Conservation (phyloP, 805 yeast species). For the Trichomonascus vanleenenianus region DNA sequence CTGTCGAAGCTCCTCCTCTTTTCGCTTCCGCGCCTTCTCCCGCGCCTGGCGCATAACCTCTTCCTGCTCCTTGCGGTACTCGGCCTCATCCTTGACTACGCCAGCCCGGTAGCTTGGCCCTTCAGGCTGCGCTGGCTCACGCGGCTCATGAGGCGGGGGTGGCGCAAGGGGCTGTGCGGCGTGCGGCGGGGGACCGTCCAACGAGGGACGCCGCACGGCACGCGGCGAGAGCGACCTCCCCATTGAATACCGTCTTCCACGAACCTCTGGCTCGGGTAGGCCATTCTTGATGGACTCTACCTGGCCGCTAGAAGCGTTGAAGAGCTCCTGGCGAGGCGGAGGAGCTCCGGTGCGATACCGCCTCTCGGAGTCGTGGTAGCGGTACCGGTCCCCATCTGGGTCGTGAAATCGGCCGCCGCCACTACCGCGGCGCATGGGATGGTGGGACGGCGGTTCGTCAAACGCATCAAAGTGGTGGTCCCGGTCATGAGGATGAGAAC, state of each 20-base stretch:
- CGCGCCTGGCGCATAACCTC: constrained; percentile 27
- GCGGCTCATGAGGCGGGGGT: neutral
- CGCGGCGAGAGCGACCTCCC: constrained; percentile 4
- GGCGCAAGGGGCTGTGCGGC: neutral
- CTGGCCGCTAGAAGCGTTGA: constrained; percentile 19
- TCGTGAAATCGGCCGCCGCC: constrained; percentile 9
- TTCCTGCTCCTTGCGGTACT: constrained; percentile 24
- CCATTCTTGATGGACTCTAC: constrained; percentile 14
- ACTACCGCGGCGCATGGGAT: neutral
- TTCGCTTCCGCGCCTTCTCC: constrained; percentile 29
- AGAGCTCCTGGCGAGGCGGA: constrained; percentile 20
- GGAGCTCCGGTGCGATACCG: constrained; percentile 17
- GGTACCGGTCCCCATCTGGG: constrained; percentile 13
- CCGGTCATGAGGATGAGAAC: too few species aligned
- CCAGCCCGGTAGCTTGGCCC: neutral
- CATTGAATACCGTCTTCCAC: neutral
- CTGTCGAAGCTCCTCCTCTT: constrained; percentile 26
- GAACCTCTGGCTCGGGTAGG: neutral
- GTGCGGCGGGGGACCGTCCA: neutral
- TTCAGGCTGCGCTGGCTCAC: constrained; percentile 1
- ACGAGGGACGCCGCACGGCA: neutral
- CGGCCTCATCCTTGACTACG: constrained; percentile 7
- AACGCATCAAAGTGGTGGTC: neutral
- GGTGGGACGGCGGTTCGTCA: neutral
- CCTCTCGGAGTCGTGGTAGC: constrained; percentile 19